These are phyloP conservation scores for Oropetium thomaeum DNA, from an alignment of 176 grass and related monocot genomes.

Conservation along the genomic window DNA sequence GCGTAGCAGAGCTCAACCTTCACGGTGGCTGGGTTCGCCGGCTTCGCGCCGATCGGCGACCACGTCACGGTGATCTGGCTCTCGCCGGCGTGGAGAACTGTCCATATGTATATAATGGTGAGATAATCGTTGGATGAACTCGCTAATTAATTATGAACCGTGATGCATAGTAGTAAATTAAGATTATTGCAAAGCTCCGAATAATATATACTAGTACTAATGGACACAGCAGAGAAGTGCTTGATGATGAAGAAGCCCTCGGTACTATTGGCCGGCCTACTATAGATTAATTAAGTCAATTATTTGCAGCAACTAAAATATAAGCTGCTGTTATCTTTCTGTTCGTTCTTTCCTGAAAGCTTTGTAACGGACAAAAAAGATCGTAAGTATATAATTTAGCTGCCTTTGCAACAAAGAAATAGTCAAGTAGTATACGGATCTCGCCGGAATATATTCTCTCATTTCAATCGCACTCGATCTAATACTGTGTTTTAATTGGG, in stretches of 20 bases:
- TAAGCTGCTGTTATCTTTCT: not conserved
- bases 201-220: not conserved
- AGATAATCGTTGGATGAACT: not conserved
- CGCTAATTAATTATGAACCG: too few relatives aligned
- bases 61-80: slow-evolving; percentile 53
- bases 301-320: not conserved
- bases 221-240: too few relatives aligned
- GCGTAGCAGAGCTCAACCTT: slow-evolving; percentile 80
- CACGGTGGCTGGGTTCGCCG: slow-evolving; percentile 20
- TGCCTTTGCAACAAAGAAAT: not conserved
- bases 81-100: slow-evolving; percentile 64
- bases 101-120: too few relatives aligned
- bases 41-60: slow-evolving; percentile 29
- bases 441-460: not conserved
- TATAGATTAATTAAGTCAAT: not conserved
- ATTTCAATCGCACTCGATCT: not conserved
- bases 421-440: not conserved
- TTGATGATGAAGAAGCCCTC: too few relatives aligned
- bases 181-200: not conserved
- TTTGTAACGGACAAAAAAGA: slow-evolving; percentile 3
- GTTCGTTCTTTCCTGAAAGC: not conserved
- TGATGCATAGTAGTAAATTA: too few relatives aligned
- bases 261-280: not conserved
- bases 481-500: too few relatives aligned
- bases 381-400: not conserved